phyloP scores from a whole-genome alignment of 352 stramenopile genomes.

The Globisporangium okanoganense region DNA sequence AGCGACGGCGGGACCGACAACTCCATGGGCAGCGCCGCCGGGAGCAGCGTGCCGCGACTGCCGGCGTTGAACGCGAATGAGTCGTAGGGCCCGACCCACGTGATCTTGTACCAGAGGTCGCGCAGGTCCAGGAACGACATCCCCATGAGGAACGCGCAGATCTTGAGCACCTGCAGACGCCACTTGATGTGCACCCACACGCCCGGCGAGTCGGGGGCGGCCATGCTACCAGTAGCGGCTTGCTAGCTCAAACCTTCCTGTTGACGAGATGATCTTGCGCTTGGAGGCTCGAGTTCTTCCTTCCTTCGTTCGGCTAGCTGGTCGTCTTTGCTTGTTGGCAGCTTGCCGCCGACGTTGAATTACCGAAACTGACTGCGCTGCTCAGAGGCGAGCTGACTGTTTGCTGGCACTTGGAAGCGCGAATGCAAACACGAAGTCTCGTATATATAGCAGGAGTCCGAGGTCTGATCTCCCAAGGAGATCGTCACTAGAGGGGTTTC shows the following conservation, averaged over 20 bases:
- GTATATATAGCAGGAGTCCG: no score
- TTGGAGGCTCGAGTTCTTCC: not conserved
- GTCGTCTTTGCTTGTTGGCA: no score
- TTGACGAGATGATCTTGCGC: not conserved
- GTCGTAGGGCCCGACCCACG: constrained; percentile 23
- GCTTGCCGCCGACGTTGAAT: not conserved
- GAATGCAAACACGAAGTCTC: no score
- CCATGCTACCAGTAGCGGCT: not conserved
- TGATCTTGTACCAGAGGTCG: constrained; percentile 24
- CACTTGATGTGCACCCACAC: constrained; percentile 5
- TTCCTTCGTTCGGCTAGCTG: no score
- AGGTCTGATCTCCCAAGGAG: no score
- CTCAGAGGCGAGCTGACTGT: no score
- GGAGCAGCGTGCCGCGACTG: constrained; percentile 14
- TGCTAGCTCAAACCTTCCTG: not conserved
- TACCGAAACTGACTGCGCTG: not conserved
- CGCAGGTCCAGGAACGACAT: constrained; percentile 18
- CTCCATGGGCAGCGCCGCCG: constrained; percentile 2
- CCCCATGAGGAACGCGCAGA: constrained; percentile 8
- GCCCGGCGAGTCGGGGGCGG: not conserved
- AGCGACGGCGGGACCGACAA: not conserved
- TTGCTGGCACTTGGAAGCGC: no score
- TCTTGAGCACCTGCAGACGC: constrained; percentile 13
- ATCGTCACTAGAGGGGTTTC: no score
- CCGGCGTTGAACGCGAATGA: constrained; percentile 19